phyloP scores from a whole-genome alignment of 495 filamentous ascomycete species.

The Neurospora pannonica region DNA sequence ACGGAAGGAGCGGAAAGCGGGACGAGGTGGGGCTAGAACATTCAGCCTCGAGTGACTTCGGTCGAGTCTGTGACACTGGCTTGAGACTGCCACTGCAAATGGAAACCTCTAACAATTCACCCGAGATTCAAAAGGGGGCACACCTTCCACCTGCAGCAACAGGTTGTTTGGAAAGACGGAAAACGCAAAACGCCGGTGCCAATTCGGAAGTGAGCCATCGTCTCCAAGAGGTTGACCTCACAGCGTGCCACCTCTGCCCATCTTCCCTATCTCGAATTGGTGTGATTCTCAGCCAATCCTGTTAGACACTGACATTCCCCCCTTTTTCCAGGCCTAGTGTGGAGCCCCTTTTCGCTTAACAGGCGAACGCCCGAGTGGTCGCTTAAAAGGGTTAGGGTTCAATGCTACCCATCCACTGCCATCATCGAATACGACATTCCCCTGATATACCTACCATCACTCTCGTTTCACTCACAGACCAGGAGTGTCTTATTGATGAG shows the following conservation, averaged over 20 bases:
- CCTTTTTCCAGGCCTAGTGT: not conserved
- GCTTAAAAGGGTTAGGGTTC: not conserved
- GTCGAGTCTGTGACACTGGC: not conserved
- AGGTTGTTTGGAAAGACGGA: not conserved
- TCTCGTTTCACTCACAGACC: not conserved
- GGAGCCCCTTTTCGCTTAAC: not conserved
- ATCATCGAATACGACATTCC: not conserved
- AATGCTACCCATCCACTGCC: not conserved
- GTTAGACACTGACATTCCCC: not conserved
- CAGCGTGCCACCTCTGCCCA: not conserved
- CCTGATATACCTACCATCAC: not conserved
- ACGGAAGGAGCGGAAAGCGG: not conserved
- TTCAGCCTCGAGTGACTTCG: not conserved
- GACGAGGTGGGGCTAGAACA: not conserved
- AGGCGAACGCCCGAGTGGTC: not conserved
- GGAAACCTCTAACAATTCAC: not conserved
- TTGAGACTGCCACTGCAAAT: not conserved
- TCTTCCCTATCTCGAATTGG: not conserved
- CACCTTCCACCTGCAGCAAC: not conserved
- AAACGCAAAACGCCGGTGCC: not conserved
- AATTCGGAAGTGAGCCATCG: no score
- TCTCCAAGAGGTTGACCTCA: not conserved
- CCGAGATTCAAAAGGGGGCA: not conserved
- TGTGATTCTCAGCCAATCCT: not conserved
- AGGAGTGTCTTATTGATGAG: not conserved